phyloP scores from a whole-genome alignment of 495 filamentous ascomycete genomes.

The Tirmania nivea region DNA sequence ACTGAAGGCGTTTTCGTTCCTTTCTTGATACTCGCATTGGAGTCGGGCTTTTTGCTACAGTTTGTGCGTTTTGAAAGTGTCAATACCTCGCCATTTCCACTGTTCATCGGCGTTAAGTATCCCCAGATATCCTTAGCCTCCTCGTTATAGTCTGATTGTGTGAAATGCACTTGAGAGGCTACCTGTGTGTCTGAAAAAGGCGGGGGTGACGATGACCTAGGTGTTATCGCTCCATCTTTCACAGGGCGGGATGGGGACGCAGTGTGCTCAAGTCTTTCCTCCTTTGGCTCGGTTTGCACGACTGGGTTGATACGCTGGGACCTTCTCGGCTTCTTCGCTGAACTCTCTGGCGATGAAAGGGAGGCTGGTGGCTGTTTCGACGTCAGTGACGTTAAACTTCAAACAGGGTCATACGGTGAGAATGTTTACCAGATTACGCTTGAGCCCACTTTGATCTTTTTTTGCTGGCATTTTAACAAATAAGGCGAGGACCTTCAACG shows the following conservation, averaged over 20 bases:
- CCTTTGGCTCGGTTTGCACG: slow-evolving; percentile 23
- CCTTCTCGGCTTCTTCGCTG: slow-evolving; percentile 43
- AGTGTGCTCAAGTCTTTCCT: slow-evolving; percentile 40
- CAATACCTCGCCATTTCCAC: slow-evolving; percentile 37
- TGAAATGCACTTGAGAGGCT: slow-evolving; percentile 52
- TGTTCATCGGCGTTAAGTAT: slow-evolving; percentile 66
- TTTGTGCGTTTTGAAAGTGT: slow-evolving; percentile 45
- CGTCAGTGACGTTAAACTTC: neutral
- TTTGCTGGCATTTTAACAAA: neutral
- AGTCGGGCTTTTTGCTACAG: slow-evolving; percentile 7
- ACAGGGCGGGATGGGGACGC: slow-evolving; percentile 33
- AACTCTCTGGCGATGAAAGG: slow-evolving; percentile 13
- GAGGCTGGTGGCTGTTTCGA: slow-evolving; percentile 17
- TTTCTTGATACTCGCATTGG: slow-evolving; percentile 19
- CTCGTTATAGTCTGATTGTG: slow-evolving; percentile 65
- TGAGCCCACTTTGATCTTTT: neutral
- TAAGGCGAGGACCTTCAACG: no score
- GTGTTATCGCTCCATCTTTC: slow-evolving; percentile 21
- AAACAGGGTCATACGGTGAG: neutral
- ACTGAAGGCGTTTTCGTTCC: slow-evolving; percentile 23
- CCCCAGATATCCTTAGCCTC: slow-evolving; percentile 70
- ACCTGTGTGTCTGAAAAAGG: slow-evolving; percentile 39
- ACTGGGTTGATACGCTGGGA: slow-evolving; percentile 34
- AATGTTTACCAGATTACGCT: neutral
- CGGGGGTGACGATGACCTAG: slow-evolving; percentile 28